phyloP scores from a whole-genome alignment of 352 stramenopile genomes.

The Phytophthora sojae region DNA sequence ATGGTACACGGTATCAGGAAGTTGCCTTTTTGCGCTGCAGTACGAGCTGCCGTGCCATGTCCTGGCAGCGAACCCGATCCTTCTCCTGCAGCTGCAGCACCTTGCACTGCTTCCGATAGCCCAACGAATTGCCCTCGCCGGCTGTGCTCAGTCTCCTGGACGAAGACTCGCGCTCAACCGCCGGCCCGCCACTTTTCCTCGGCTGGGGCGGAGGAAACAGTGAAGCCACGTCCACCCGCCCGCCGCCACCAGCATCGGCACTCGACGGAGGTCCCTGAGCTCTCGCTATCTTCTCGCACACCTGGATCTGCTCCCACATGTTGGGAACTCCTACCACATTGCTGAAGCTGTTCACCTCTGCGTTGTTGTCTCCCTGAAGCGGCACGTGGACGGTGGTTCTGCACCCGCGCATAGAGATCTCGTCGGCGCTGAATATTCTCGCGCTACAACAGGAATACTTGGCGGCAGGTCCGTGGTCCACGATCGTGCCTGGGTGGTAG shows the following conservation, averaged over 20 bases:
- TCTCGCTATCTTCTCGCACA: slow-evolving; percentile 31
- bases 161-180: slow-evolving; percentile 17
- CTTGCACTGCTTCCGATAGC: slow-evolving; percentile 52
- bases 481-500: slow-evolving; percentile 56
- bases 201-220: slow-evolving; percentile 29
- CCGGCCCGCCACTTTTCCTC: slow-evolving; percentile 17
- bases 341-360: slow-evolving; percentile 22
- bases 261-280: slow-evolving; percentile 16
- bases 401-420: slow-evolving; percentile 55
- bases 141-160: slow-evolving; percentile 12
- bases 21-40: slow-evolving; percentile 61
- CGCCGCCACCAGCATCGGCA: slow-evolving; percentile 17
- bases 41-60: slow-evolving; percentile 53
- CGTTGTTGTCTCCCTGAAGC: slow-evolving; percentile 11
- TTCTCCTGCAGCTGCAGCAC: slow-evolving; percentile 74
- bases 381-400: slow-evolving; percentile 48
- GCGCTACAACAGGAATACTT: slow-evolving; percentile 65
- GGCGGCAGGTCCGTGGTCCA: slow-evolving; percentile 43
- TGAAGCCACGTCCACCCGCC: slow-evolving; percentile 26
- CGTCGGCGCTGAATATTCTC: slow-evolving; percentile 55
- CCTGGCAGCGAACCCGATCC: slow-evolving; percentile 61
- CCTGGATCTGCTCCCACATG: slow-evolving; percentile 50
- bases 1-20: slow-evolving; percentile 29
- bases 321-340: slow-evolving; percentile 38
- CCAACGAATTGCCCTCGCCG: slow-evolving; percentile 23